Evolutionary conservation across 495 filamentous ascomycete species (phyloP).

Genomic region (Penicillium dipodomyicola): DNA sequence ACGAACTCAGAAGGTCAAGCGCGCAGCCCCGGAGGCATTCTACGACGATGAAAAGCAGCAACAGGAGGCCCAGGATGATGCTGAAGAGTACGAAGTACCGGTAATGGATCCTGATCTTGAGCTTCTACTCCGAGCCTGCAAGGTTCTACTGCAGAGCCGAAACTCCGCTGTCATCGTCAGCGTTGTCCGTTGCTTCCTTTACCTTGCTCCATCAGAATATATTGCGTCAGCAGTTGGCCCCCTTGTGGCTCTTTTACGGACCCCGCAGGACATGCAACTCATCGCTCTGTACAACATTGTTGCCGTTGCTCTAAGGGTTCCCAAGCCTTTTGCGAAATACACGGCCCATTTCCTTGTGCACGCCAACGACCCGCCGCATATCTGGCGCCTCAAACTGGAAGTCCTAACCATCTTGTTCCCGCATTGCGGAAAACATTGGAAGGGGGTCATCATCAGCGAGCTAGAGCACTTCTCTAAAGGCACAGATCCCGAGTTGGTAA

Average conservation of each 20-base stretch:
- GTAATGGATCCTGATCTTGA: conserved; percentile 80
- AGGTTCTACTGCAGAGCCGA: conserved; percentile 81
- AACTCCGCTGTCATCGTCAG: conserved; percentile 91
- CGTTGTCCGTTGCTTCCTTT: conserved; percentile 78
- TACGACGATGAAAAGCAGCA: conserved; percentile 67
- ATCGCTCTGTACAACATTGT: conserved; percentile 93
- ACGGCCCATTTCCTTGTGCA: conserved; percentile 83
- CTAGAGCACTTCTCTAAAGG: conserved; percentile 87
- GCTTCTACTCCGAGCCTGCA: conserved; percentile 74
- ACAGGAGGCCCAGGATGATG: conserved; percentile 41
- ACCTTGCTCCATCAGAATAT: conserved; percentile 74
- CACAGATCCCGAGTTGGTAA: conserved; percentile 71
- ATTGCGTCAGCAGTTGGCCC: conserved; percentile 72
- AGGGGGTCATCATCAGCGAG: conserved; percentile 84
- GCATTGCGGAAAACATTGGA: conserved; percentile 67
- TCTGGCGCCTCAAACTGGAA: conserved; percentile 90
- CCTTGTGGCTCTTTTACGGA: conserved; percentile 77
- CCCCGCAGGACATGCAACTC: conserved; percentile 80
- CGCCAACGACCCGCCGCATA: conserved; percentile 72
- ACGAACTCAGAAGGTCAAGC: conserved; percentile 56
- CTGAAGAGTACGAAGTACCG: conserved; percentile 54
- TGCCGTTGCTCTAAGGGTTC: conserved; percentile 70
- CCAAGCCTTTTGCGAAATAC: conserved; percentile 77
- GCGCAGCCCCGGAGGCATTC: conserved; percentile 62
- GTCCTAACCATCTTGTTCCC: conserved; percentile 87